Percentiles rank a stretch among this genome's conserved stretches.
These are phyloP conservation scores for Metschnikowia aberdeeniae DNA, from an alignment of 805 yeast species.

Conservation along the genomic window DNA sequence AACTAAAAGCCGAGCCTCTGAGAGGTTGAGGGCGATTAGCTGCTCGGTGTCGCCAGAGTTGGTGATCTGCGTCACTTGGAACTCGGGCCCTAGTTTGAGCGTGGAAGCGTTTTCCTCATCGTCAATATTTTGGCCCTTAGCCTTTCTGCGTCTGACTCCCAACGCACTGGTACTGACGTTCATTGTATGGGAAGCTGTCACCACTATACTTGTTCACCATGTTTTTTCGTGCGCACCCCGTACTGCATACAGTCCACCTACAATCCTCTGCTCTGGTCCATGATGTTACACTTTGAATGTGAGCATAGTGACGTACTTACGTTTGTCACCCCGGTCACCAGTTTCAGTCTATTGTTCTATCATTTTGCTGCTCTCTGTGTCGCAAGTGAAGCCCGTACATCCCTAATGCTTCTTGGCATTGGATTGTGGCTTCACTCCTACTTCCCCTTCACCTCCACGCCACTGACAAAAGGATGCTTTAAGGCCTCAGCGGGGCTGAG, in stretches of 20 bases:
- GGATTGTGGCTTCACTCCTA: neutral
- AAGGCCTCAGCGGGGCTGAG: conserved; percentile 97
- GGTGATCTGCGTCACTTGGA: conserved; percentile 72
- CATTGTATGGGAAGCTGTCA: conserved; percentile 40
- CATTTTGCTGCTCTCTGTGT: too few relatives aligned
- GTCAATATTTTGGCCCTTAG: conserved; percentile 54
- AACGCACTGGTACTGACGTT: conserved; percentile 86
- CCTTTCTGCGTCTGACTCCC: conserved; percentile 73
- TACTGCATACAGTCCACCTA: too few relatives aligned
- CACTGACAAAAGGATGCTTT: conserved; percentile 79
- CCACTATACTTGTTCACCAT: too few relatives aligned
- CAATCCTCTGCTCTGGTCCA: too few relatives aligned
- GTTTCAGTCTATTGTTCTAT: too few relatives aligned
- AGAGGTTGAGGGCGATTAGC: conserved; percentile 77
- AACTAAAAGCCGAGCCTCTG: conserved; percentile 86
- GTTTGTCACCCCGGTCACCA: too few relatives aligned
- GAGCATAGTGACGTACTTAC: too few relatives aligned
- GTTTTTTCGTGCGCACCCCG: too few relatives aligned
- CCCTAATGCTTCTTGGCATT: too few relatives aligned
- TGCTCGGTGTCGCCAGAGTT: conserved; percentile 76
- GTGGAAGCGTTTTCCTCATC: conserved; percentile 92
- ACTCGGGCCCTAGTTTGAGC: conserved; percentile 89
- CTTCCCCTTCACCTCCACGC: conserved; percentile 9
- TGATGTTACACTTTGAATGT: too few relatives aligned
- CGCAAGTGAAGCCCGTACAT: too few relatives aligned